Evolutionary conservation across 2,329 filamentous ascomycete species (phyloP), one percentile per base, ranked within the genome.

Genomic region (Colletotrichum aenigma): DNA sequence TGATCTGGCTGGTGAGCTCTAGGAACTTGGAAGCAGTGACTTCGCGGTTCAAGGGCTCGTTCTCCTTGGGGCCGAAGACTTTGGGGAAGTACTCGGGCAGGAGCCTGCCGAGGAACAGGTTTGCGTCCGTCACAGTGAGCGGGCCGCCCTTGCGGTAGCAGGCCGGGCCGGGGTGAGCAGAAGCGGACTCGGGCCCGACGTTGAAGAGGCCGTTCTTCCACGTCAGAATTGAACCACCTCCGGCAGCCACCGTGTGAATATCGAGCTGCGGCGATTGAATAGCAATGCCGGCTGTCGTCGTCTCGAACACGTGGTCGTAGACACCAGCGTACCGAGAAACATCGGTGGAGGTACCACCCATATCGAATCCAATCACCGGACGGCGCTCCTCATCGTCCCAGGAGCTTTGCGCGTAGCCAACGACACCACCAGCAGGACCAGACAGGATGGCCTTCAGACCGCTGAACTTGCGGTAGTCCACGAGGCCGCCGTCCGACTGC

Each of bases 241-340:
- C 94, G 8, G 94, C 93, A 28, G 94, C 94, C 6, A 96, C 94
- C 2, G 94, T 96, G 81, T 95, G 95, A 81, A 96, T 96, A 79
- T 96, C 94, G 2, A 96, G 89, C 81, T 96, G 94, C 0, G 94
- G 94, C 2, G 92, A 93, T 77, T 96, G 94, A 13, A 96, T 95
- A 2, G 93, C 93, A 2, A 96, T 92, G 15, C 94, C 94, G 0
- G 94, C 94, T 0, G 93, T 95, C 0, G 93, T 95, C 0, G 93
- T 95, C 80, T 95, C 94, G 76, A 96, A 95, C 0, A 86, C 81
- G 62, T 87, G 85, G 32, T 86, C 86, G 36, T 84, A 84, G 3
- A 81, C 81, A 2, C 86, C 86, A 4, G 81, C 92, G 78, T 94
- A 95, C 48, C 94, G 87, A 30, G 92, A 94, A 10, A 95, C 93